Percentiles rank a stretch among this genome's conserved stretches.
Evolutionary conservation across 2,329 filamentous ascomycete species (phyloP).

Genomic region (Dactylella cylindrospora): DNA sequence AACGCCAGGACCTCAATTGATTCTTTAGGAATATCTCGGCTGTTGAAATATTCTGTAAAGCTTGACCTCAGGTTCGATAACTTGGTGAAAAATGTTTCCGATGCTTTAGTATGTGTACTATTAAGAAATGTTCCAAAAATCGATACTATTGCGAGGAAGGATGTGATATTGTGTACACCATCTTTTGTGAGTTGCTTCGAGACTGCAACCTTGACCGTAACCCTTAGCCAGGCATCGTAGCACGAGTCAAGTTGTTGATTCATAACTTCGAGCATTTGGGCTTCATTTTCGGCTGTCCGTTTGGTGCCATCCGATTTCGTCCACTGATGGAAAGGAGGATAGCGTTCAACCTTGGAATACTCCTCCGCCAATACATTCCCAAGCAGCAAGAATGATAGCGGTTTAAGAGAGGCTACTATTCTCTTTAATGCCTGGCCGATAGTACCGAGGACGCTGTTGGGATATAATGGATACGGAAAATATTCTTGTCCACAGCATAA

Average conservation of each 20-base stretch:
- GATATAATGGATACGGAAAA: conserved; percentile 66
- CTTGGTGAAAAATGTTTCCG: conserved; percentile 33
- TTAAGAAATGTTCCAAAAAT: conserved; percentile 36
- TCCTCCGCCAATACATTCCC: conserved; percentile 30
- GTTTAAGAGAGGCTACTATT: conserved; percentile 35
- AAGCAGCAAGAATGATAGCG: conserved; percentile 38
- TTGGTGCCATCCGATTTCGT: conserved; percentile 22
- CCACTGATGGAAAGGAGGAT: conserved; percentile 13
- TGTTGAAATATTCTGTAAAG: conserved; percentile 20
- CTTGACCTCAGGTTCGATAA: conserved; percentile 5
- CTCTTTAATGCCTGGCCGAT: conserved; percentile 32
- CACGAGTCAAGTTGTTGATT: conserved; percentile 25
- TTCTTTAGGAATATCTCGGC: conserved; percentile 4
- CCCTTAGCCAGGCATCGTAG: conserved; percentile 20
- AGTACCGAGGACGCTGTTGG: conserved; percentile 51
- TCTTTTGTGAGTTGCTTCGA: conserved; percentile 5
- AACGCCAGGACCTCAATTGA: conserved; percentile 11
- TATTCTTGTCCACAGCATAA: conserved; percentile 65
- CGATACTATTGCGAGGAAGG: conserved; percentile 16
- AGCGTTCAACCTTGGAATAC: conserved; percentile 2
- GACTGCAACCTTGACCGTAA: neutral
- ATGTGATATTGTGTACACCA: conserved; percentile 13
- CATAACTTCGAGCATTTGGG: conserved; percentile 34
- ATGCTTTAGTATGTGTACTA: conserved; percentile 17
- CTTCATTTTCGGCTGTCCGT: conserved; percentile 22